A percentile compares a stretch with the other conserved stretches of the same genome.
These are phyloP conservation scores for Pyrenophora graminea DNA, from an alignment of 2,329 filamentous ascomycete species.

Conservation along the genomic window DNA sequence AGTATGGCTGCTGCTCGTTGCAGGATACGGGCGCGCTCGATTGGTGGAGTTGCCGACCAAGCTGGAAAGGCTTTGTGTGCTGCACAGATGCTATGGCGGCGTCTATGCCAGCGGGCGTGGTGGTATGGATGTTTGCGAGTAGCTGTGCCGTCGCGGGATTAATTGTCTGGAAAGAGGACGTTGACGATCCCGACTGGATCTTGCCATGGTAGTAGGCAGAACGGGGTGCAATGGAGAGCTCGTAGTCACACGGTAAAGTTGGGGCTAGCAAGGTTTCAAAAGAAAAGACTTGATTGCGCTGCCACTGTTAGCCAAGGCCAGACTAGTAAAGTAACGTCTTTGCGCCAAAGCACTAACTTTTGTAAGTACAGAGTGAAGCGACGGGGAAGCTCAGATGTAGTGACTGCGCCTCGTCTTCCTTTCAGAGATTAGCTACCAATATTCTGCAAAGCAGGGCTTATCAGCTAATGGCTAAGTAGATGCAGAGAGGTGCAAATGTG, in stretches of 20 bases:
- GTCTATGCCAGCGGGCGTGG: constrained; percentile 70
- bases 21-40: constrained; percentile 76
- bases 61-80: constrained; percentile 70
- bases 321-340: constrained; percentile 2
- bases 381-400: constrained; percentile 4
- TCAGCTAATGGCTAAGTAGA: not conserved
- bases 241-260: constrained; percentile 1
- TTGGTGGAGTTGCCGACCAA: constrained; percentile 77
- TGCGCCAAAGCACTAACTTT: constrained; percentile 1
- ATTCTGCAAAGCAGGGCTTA: not conserved
- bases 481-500: not conserved
- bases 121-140: constrained; percentile 72
- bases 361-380: not conserved
- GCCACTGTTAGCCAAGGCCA: constrained; percentile 4
- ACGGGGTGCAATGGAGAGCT: constrained; percentile 47
- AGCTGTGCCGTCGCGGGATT: constrained; percentile 73
- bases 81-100: constrained; percentile 72
- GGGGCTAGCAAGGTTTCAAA: not conserved
- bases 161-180: constrained; percentile 70
- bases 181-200: constrained; percentile 63
- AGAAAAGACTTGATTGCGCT: constrained; percentile 1
- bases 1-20: constrained; percentile 75
- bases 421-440: not conserved
- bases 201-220: constrained; percentile 78
- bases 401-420: constrained; percentile 4